phyloP scores from a whole-genome alignment of 164 flowering plant species.

The Dillenia suffruticosa region DNA sequence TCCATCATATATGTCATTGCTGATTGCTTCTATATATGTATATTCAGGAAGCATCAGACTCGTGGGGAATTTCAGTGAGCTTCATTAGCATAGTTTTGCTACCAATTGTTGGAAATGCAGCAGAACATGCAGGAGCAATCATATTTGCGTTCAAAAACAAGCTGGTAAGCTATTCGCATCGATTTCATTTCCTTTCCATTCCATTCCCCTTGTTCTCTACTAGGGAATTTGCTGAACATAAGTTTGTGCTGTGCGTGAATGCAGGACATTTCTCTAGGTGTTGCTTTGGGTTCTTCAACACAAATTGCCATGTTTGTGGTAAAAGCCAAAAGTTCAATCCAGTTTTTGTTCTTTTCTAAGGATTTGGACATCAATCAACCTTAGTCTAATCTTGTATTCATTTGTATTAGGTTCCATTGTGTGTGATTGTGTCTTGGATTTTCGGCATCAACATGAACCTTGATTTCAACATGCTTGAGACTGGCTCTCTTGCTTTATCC shows the following conservation, averaged over 20 bases:
- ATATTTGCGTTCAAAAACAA: conserved; percentile 91
- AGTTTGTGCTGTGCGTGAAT: conserved; percentile 1
- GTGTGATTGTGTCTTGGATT: conserved; percentile 71
- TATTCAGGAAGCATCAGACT: conserved; percentile 64
- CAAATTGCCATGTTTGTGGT: conserved; percentile 95
- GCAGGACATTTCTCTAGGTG: conserved; percentile 91
- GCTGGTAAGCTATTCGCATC: conserved; percentile 43
- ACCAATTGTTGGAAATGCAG: conserved; percentile 95
- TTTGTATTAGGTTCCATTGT: conserved; percentile 60
- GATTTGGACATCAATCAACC: background rate
- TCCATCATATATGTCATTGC: background rate
- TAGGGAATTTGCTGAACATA: background rate
- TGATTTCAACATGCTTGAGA: conserved; percentile 63
- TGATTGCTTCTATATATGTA: background rate
- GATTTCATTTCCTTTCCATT: background rate
- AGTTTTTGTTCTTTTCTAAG: background rate
- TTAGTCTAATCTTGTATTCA: background rate
- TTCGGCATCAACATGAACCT: conserved; percentile 76
- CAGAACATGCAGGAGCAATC: conserved; percentile 91
- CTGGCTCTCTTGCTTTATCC: conserved; percentile 64
- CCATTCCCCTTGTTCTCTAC: background rate
- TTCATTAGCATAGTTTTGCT: conserved; percentile 87
- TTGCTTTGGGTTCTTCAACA: conserved; percentile 91
- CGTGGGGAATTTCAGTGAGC: conserved; percentile 86
- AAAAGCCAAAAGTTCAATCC: conserved; percentile 11